A percentile compares a stretch with the other conserved stretches of the same genome.
These are phyloP conservation scores for Phytophthora nicotianae DNA, from an alignment of 352 stramenopile species.

Conservation along the genomic window DNA sequence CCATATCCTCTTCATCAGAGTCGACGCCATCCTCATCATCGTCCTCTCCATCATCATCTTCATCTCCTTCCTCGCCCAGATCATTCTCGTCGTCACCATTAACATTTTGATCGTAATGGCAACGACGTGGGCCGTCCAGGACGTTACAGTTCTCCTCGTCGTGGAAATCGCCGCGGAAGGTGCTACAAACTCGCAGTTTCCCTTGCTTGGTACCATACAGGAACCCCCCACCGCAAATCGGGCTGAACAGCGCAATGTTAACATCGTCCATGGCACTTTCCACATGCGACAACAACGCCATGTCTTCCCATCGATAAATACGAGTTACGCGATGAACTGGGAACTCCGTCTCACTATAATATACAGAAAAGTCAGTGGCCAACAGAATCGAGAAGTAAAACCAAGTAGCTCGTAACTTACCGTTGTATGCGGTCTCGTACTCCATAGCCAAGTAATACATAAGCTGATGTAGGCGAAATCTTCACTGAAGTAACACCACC, in stretches of 20 bases:
- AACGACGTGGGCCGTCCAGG: conserved; percentile 62
- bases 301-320: conserved; percentile 91
- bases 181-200: conserved; percentile 90
- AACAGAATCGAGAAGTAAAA: neutral
- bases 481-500: conserved; percentile 91
- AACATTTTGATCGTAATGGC: conserved; percentile 69
- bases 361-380: conserved; percentile 4
- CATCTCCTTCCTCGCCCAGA: conserved; percentile 48
- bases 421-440: conserved; percentile 85
- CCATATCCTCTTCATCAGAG: conserved; percentile 44
- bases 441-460: conserved; percentile 86
- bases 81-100: conserved; percentile 57
- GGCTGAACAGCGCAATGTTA: conserved; percentile 98
- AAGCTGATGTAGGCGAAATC: conserved; percentile 86
- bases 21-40: conserved; percentile 38
- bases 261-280: conserved; percentile 95
- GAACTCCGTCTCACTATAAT: conserved; percentile 73
- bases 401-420: conserved; percentile 33
- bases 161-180: conserved; percentile 74
- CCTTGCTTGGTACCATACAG: conserved; percentile 99
- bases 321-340: conserved; percentile 84
- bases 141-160: conserved; percentile 87
- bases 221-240: conserved; percentile 95
- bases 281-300: conserved; percentile 85
- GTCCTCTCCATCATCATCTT: conserved; percentile 43